These are phyloP conservation scores for Apostasia ramifera DNA, from an alignment of 106 monocot species.

Conservation along the genomic window DNA sequence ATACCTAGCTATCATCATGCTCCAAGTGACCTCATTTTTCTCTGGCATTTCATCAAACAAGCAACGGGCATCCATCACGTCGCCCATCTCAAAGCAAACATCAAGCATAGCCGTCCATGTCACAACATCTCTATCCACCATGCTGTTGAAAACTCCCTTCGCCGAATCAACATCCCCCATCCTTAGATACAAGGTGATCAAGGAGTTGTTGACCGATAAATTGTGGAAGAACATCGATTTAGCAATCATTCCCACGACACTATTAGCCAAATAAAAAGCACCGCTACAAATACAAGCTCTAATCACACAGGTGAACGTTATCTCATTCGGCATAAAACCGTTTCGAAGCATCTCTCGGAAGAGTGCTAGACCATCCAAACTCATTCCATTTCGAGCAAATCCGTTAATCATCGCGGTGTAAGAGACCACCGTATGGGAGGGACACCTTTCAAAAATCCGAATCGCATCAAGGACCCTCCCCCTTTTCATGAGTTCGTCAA, in stretches of 20 bases:
- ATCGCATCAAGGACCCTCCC: conserved; percentile 21
- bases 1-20: conserved; percentile 47
- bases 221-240: conserved; percentile 24
- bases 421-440: conserved; percentile 23
- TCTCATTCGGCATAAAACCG: conserved; percentile 36
- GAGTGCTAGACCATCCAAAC: conserved; percentile 17
- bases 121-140: conserved; percentile 52
- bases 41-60: conserved; percentile 55
- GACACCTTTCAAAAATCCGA: conserved; percentile 19
- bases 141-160: conserved; percentile 34
- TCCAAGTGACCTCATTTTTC: conserved; percentile 56
- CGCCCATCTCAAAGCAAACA: conserved; percentile 28
- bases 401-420: conserved; percentile 47
- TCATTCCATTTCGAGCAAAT: conserved; percentile 31
- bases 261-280: conserved; percentile 14
- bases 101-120: conserved; percentile 65
- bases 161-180: conserved; percentile 24
- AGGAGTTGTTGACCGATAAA: conserved; percentile 33
- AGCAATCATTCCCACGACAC: conserved; percentile 28
- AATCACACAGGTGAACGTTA: conserved; percentile 33
- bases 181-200: conserved; percentile 42
- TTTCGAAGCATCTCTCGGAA: conserved; percentile 29
- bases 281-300: conserved; percentile 16
- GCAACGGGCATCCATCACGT: conserved; percentile 24
- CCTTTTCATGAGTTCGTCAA: conserved; percentile 52